Base-by-base conservation (phyloP, 192 early-diverging fungal genomes). In the Podochytrium sp. region DNA sequence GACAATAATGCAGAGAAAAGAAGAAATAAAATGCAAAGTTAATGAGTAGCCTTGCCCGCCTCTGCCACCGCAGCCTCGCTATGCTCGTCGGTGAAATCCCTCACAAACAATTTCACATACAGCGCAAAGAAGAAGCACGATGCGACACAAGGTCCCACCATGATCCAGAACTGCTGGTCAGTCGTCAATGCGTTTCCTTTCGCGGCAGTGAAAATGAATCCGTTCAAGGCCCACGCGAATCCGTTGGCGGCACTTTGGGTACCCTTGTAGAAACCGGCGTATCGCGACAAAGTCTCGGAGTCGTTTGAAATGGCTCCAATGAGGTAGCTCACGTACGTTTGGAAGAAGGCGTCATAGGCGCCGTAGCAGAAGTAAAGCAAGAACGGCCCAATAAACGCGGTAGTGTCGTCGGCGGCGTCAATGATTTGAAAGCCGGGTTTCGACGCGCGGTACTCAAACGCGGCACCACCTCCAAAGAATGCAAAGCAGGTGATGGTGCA, bases 191-290 rank as follows among this genome's bases (percentile, higher is more conserved):
- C 53, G 27, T 56, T 56, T 29, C 53, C 53, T 14, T 35, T 35
- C 14, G 29, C 37, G 23, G 4, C 12, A 34, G 25, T 35, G 34
- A 35, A 35, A 34, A 7, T 7, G 30, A 61, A 34, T 37, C 30
- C 58, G 37, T 35, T 35, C 58, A 61, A 61, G 33, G 30, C 58
- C 58, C 58, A 61, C 6, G 58, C 20, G 30, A 55, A 6, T 6
- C 16, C 52, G 7, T 6, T 29, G 20, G 16, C 52, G 25, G 16
- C 52, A 35, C 10, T 18, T 84, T 96, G 94, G 58, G 93, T 89
- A 55, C 90, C 91, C 87, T 96, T 96, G 89, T 96, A 96, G 84
- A 92, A 94, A 2, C 93, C 94, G 52, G 87, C 85, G 42, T 53
- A 75, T 12, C 61, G 37, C 3, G 72, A 74, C 1, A 65, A 30